phyloP scores from a whole-genome alignment of 306 rosid species.

The Prunus mongolica region DNA sequence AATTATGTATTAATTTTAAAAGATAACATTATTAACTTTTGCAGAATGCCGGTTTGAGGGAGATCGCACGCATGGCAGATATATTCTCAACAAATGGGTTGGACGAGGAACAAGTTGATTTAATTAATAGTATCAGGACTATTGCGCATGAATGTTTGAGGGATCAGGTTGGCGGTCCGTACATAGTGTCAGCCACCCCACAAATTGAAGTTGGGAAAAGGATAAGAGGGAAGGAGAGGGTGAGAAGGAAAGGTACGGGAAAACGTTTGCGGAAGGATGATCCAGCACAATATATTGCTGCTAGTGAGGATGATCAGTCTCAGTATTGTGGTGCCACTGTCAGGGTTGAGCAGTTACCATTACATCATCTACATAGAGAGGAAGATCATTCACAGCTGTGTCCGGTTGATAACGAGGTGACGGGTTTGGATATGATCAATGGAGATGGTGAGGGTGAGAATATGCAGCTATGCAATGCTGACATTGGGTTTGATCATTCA shows the following conservation, averaged over 20 bases:
- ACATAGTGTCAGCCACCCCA: constrained; percentile 41
- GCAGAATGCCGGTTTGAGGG: constrained; percentile 97
- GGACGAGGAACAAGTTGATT: constrained; percentile 73
- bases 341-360: constrained; percentile 50
- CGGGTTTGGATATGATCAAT: constrained; percentile 47
- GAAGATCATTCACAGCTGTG: constrained; percentile 53
- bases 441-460: constrained; percentile 43
- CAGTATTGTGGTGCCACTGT: constrained; percentile 61
- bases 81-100: constrained; percentile 83
- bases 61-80: constrained; percentile 89
- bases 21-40: constrained; percentile 38
- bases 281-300: constrained; percentile 41
- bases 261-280: constrained; percentile 84
- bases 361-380: constrained; percentile 49
- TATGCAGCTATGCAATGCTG: constrained; percentile 53
- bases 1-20: constrained; percentile 27
- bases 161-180: constrained; percentile 88
- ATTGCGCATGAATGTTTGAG: constrained; percentile 93
- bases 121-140: constrained; percentile 73
- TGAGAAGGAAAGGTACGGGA: constrained; percentile 74
- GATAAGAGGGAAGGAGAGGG: constrained; percentile 89
- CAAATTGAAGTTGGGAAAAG: constrained; percentile 78
- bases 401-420: constrained; percentile 43
- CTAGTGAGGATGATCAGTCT: constrained; percentile 78
- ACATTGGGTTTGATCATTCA: constrained; percentile 58